Evolutionary conservation across 192 early-diverging fungal genomes (phyloP), one percentile per base, ranked within the genome.

Genomic region (Kappamyces sp.): DNA sequence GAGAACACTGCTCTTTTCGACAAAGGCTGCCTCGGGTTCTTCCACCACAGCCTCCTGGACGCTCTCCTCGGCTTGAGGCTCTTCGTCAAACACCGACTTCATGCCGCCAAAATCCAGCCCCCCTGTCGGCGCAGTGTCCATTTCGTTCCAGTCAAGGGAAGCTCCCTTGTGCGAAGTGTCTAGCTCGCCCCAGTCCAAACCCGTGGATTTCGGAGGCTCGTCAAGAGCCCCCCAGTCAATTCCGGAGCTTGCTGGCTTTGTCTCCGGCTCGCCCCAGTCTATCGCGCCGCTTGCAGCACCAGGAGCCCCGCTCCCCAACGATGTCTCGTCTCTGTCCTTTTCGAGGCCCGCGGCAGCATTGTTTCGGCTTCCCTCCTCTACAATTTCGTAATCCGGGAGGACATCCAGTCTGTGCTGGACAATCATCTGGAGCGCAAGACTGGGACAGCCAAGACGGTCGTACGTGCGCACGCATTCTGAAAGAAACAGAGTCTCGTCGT

Each of bases 371-470:
- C 31, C 64, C 50, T 76, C 70, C n/a, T 71, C 73, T 2, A 35
- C 63, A 54, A 80, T 69, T 2, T 69, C 47, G 22, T 52, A 38
- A 22, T 62, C 60, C 6, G 53, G 54, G 3, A 73, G 9, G n/a
- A 37, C 47, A 9, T 65, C 59, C 48, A 72, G 62, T 47, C 67
- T 81, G 40, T 67, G 9, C 45, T 45, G 34, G 31, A 14, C 70
- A 30, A 91, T 64, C 46, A 91, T 83, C 32, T 91, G 71, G 35
- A 93, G 64, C 3, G 88, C 84, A 30, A 93, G 70, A 3, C 84
- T 61, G 5, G 88, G 91, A 57, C 81, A 88, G 34, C 89, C 89
- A 15, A 91, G 72, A 11, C 79, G 72, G 63, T 91, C 89, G 62
- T 93, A 93, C 2, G 84, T 74, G 34, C 68, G 67, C 3, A 84